These are phyloP conservation scores for Artemisia annua DNA, from an alignment of 129 eudicot genomes.

Conservation along the genomic window DNA sequence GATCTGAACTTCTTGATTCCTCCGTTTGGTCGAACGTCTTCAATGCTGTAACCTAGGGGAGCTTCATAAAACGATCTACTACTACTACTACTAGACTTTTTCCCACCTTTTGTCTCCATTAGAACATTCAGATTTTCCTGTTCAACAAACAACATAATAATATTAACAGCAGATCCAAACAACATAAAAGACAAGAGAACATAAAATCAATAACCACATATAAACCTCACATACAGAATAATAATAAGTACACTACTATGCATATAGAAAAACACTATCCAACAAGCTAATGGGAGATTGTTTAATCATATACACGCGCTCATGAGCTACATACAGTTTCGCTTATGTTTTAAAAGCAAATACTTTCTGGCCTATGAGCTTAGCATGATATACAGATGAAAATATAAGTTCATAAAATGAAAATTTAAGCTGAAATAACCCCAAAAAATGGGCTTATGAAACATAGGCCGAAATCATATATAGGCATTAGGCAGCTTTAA, in stretches of 20 bases:
- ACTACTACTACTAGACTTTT: slow-evolving; percentile 95
- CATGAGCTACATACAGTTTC: too few species aligned
- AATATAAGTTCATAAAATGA: too few species aligned
- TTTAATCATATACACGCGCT: too few species aligned
- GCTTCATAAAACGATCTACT: slow-evolving; percentile 90
- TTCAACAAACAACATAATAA: slow-evolving; percentile 4
- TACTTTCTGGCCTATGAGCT: too few species aligned
- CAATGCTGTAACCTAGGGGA: slow-evolving; percentile 98
- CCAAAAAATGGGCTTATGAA: too few species aligned
- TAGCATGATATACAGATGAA: too few species aligned
- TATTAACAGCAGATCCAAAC: not conserved
- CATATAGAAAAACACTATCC: not conserved
- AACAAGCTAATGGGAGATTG: too few species aligned
- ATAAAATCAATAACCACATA: not conserved
- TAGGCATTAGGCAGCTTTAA: too few species aligned
- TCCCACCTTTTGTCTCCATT: slow-evolving; percentile 98
- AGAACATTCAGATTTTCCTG: slow-evolving; percentile 70
- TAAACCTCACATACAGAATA: not conserved
- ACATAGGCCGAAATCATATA: too few species aligned
- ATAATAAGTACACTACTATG: not conserved
- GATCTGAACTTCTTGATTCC: slow-evolving; percentile 98
- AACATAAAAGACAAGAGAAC: not conserved
- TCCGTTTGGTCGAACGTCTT: slow-evolving; percentile 99
- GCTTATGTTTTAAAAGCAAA: too few species aligned
- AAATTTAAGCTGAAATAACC: too few species aligned